Conservation (phyloP, 2,329 filamentous ascomycete species). For the Blastomyces parvus region DNA sequence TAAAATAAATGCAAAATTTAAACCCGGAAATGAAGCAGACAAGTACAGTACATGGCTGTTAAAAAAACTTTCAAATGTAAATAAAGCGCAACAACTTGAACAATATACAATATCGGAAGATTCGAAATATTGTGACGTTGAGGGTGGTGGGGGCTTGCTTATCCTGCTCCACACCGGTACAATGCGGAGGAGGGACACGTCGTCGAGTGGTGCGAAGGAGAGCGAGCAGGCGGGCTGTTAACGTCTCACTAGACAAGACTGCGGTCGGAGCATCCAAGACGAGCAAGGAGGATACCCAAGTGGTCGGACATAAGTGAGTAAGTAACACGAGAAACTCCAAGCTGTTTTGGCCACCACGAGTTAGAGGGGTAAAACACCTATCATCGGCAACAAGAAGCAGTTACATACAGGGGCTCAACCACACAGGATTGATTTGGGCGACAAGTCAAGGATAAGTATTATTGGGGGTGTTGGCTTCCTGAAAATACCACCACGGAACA, state of each 20-base stretch:
- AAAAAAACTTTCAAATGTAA: not conserved
- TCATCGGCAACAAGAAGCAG: not conserved
- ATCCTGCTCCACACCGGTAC: not conserved
- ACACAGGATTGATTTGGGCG: not conserved
- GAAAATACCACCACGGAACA: not conserved
- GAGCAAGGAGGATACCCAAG: too few relatives aligned
- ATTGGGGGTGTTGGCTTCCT: not conserved
- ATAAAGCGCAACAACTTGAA: not conserved
- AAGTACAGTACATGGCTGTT: not conserved
- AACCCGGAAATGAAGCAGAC: not conserved
- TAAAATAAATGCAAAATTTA: not conserved
- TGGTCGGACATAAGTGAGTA: not conserved
- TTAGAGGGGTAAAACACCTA: not conserved
- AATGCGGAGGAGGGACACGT: not conserved
- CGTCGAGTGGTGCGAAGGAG: not conserved
- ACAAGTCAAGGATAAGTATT: not conserved
- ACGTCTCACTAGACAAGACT: not conserved
- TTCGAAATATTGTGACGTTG: not conserved
- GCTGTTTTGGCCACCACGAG: not conserved
- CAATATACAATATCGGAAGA: not conserved
- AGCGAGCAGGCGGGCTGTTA: not conserved
- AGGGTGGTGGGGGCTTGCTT: not conserved
- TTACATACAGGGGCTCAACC: not conserved
- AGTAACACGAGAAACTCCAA: not conserved
- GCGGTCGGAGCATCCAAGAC: not conserved